These are phyloP conservation scores for Calamus simplicifolius DNA, from an alignment of 176 grass and related monocot species.

Conservation along the genomic window DNA sequence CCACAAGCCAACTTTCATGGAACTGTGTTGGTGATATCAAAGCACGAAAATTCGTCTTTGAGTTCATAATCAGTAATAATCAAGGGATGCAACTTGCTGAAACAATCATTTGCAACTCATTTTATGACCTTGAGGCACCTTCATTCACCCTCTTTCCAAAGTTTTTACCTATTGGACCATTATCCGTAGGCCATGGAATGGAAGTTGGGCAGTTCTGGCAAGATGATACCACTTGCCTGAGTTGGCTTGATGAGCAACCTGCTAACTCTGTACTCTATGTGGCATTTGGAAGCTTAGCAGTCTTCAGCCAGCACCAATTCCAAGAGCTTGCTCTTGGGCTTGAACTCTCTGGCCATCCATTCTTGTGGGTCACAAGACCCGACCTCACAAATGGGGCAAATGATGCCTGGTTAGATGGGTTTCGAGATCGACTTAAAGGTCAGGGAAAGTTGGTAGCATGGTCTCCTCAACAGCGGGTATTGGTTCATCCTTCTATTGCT, in stretches of 20 bases:
- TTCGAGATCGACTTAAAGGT: slow-evolving; percentile 17
- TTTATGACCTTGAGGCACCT: slow-evolving; percentile 24
- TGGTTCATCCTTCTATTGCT: slow-evolving; percentile 5
- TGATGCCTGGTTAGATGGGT: slow-evolving; percentile 36
- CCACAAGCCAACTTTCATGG: not conserved
- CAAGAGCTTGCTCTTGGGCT: slow-evolving; percentile 51
- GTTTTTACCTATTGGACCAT: slow-evolving; percentile 28
- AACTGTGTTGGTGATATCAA: not conserved
- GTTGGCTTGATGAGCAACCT: slow-evolving; percentile 44
- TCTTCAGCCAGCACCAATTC: slow-evolving; percentile 32
- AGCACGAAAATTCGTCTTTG: not conserved
- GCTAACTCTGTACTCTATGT: slow-evolving; percentile 30
- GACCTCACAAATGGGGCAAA: slow-evolving; percentile 29
- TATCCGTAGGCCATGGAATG: slow-evolving; percentile 16
- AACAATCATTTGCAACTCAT: slow-evolving; percentile 41
- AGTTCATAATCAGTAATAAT: not conserved
- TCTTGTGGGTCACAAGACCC: slow-evolving; percentile 56
- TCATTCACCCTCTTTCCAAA: slow-evolving; percentile 1
- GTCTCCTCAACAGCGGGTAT: slow-evolving; percentile 42
- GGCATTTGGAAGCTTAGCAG: slow-evolving; percentile 40
- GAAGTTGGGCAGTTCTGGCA: slow-evolving; percentile 30
- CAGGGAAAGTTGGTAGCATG: slow-evolving; percentile 40
- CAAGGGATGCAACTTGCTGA: not conserved
- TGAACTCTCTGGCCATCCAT: slow-evolving; percentile 29
- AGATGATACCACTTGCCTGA: slow-evolving; percentile 17